Conservation (phyloP, 345 rosid species). For the Populus davidiana region DNA sequence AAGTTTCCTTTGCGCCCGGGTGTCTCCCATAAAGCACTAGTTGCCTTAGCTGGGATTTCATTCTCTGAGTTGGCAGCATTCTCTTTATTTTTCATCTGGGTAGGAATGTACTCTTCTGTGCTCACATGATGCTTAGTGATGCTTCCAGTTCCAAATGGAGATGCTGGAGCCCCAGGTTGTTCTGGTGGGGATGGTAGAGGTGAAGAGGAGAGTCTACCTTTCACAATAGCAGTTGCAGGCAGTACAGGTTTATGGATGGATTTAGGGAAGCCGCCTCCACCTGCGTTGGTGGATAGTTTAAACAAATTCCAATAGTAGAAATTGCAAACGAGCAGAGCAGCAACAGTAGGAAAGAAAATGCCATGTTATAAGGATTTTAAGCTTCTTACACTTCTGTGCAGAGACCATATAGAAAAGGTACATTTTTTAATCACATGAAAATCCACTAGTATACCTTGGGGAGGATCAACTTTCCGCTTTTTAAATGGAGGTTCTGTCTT, state of each 20-base stretch:
- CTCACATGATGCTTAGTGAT: conserved; percentile 35
- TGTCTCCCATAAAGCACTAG: conserved; percentile 40
- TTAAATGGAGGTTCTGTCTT: conserved; percentile 78
- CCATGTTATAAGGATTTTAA: neutral
- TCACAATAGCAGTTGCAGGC: conserved; percentile 39
- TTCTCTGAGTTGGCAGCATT: conserved; percentile 45
- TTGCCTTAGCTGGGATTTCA: conserved; percentile 44
- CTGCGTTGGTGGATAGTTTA: conserved; percentile 25
- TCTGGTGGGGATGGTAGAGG: conserved; percentile 66
- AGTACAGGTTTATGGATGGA: conserved; percentile 50
- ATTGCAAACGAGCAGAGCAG: neutral
- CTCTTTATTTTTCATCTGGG: conserved; percentile 48
- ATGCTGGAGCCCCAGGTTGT: conserved; percentile 44
- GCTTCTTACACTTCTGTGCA: conserved; percentile 20
- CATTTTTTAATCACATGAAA: neutral
- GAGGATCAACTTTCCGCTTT: conserved; percentile 77
- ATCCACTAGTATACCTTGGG: conserved; percentile 49
- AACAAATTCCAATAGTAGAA: neutral
- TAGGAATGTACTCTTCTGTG: conserved; percentile 39
- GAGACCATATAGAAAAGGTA: neutral
- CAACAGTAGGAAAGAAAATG: neutral
- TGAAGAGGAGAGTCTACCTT: conserved; percentile 58
- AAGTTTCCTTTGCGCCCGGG: conserved; percentile 39
- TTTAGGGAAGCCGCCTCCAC: conserved; percentile 45
- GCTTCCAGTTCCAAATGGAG: conserved; percentile 55